Evolutionary conservation across 352 stramenopile genomes (phyloP).

Genomic region (Phytophthora lateralis): DNA sequence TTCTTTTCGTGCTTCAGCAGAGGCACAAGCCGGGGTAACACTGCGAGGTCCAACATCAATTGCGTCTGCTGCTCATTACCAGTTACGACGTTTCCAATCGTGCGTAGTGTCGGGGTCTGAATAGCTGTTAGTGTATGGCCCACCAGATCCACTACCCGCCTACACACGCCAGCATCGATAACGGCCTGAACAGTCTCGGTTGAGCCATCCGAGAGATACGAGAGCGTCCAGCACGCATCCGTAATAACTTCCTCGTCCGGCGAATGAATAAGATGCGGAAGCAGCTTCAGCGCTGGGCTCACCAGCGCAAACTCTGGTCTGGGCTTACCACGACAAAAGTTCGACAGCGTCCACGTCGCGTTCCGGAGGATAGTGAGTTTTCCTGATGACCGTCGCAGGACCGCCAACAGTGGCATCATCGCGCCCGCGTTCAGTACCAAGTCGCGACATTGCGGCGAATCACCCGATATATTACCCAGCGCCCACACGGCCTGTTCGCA

Average conservation of each 20-base stretch:
- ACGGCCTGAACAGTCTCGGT: slow-evolving; percentile 98
- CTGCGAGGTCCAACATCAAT: slow-evolving; percentile 59
- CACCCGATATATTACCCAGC: slow-evolving; percentile 99
- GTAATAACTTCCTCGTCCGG: slow-evolving; percentile 98
- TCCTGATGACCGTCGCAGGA: slow-evolving; percentile 87
- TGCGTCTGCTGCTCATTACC: slow-evolving; percentile 91
- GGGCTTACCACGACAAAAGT: slow-evolving; percentile 96
- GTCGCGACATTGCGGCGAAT: slow-evolving; percentile 97
- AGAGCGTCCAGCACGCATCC: slow-evolving; percentile 99
- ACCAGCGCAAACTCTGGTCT: slow-evolving; percentile 97
- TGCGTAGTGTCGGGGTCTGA: slow-evolving; percentile 96
- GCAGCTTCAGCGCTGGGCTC: slow-evolving; percentile 89
- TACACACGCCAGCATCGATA: slow-evolving; percentile 95
- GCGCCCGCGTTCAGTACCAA: slow-evolving; percentile 94
- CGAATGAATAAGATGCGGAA: slow-evolving; percentile 96
- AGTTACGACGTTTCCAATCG: slow-evolving; percentile 98
- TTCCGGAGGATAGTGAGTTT: slow-evolving; percentile 98
- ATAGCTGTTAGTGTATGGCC: slow-evolving; percentile 92
- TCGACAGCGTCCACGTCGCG: slow-evolving; percentile 99
- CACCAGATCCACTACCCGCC: slow-evolving; percentile 95
- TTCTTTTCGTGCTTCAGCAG: slow-evolving; percentile 84
- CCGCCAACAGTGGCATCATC: slow-evolving; percentile 94
- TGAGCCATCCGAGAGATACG: slow-evolving; percentile 97
- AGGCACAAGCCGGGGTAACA: slow-evolving; percentile 56
- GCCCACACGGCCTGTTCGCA: slow-evolving; percentile 98